Evolutionary conservation across 2,329 filamentous ascomycete genomes (phyloP), one percentile per base, ranked within the genome.

Genomic region (Epichloe sp.): DNA sequence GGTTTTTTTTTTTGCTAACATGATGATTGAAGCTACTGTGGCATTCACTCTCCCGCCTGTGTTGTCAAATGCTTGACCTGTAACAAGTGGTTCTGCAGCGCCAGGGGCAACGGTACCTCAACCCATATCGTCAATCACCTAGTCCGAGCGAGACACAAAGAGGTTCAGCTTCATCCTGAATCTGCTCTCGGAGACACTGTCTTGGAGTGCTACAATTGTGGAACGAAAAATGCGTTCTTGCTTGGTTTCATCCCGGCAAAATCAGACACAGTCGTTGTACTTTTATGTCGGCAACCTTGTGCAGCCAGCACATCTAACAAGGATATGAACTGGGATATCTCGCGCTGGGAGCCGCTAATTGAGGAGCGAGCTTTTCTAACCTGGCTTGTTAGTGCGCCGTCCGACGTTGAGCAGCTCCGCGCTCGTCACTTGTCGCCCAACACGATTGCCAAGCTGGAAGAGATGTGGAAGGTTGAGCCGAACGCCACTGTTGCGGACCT

Each of bases 261-360:
- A 66, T 97, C 93, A 11, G 94, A 98, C 63, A 96, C 93, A 0
- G 93, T 98, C 31, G 94, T 98, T 7, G 93, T 98, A 23, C 80
- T 98, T 44, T 79, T 98, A 38, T 98, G 93, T 67, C 89, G 93
- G 54, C 93, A 97, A 68, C 93, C 93, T 45, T 98, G 93, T 68
- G 93, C 91, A 36, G 85, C 93, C 31, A 91, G 87, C 71, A 86
- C 90, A 1, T 97, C 93, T 36, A 91, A 88, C 57, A 98, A 98
- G 70, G 93, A 98, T 63, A 97, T 98, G 90, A 98, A 93, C 67
- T 98, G 93, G 93, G 93, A 98, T 66, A 94, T 90, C 5, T 95
- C 91, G 26, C 83, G 90, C 64, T 98, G 93, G 93, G 90, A 97
- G 66, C 93, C 93, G 12, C 76, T 98, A 53, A 97, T 98, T 57